Evolutionary conservation across 225 moss, liverwort and hornwort species (phyloP).

Genomic region (Marchantia polymorpha): DNA sequence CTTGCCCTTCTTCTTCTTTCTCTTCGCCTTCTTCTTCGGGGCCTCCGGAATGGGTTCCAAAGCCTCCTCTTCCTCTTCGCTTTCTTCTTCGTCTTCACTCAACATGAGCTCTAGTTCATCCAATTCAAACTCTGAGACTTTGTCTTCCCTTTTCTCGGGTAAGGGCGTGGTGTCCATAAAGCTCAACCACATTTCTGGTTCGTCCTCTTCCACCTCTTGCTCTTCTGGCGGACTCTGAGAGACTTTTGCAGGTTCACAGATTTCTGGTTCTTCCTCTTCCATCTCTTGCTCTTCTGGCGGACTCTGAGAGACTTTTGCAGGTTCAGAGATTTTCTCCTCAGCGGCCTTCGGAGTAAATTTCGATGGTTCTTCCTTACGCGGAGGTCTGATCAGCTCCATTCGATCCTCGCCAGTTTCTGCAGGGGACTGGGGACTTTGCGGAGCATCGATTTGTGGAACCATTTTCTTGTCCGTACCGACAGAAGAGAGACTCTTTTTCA

Average conservation of each 20-base stretch:
- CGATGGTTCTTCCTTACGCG: neutral
- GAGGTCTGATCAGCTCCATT: neutral
- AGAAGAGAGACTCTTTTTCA: neutral
- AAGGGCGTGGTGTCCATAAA: conserved; percentile 20
- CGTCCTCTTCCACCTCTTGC: neutral
- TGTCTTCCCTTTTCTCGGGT: conserved; percentile 3
- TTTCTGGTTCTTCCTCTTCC: conserved; percentile 10
- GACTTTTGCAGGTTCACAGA: neutral
- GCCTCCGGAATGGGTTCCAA: neutral
- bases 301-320: neutral
- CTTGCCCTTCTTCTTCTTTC: conserved; percentile 14
- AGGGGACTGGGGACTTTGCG: neutral
- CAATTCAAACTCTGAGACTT: conserved; percentile 9
- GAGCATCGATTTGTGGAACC: neutral
- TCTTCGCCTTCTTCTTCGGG: conserved; percentile 1
- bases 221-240: neutral
- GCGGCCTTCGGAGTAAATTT: neutral
- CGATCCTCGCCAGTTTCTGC: neutral
- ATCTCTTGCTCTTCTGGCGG: neutral
- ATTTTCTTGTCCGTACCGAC: neutral
- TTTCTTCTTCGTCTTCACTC: conserved; percentile 3
- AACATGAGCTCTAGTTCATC: conserved; percentile 13
- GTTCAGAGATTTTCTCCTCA: neutral
- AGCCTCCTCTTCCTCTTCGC: neutral
- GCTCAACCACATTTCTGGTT: conserved; percentile 26